phyloP scores from a whole-genome alignment of 2,329 filamentous ascomycete species.

The Sordariomycetes sp. region DNA sequence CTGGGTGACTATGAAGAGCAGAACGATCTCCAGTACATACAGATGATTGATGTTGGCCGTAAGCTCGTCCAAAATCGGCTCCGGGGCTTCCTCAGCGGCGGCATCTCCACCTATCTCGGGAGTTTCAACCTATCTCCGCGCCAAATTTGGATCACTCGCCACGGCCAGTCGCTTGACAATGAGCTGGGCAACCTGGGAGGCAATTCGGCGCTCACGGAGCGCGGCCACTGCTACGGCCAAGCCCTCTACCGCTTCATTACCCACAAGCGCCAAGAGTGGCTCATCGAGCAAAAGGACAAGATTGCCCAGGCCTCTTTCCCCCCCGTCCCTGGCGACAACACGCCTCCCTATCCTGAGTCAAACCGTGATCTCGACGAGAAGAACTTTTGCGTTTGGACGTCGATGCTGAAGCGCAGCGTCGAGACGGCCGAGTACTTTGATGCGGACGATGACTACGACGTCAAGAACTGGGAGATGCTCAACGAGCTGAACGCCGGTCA shows the following conservation, averaged over 20 bases:
- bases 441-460: constrained; percentile 83
- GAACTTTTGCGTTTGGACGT: constrained; percentile 97
- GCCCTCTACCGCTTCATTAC: constrained; percentile 80
- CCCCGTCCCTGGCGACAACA: constrained; percentile 83
- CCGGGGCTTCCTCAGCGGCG: constrained; percentile 82
- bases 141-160: constrained; percentile 96
- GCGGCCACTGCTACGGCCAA: constrained; percentile 69
- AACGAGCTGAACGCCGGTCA: constrained; percentile 90
- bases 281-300: constrained; percentile 72
- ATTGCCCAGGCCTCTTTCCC: constrained; percentile 72
- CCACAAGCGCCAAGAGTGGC: constrained; percentile 70
- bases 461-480: constrained; percentile 96
- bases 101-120: constrained; percentile 88
- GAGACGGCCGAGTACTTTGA: constrained; percentile 87
- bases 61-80: constrained; percentile 89
- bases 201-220: constrained; percentile 73
- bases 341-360: constrained; percentile 87
- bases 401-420: constrained; percentile 85
- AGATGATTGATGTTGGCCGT: constrained; percentile 94
- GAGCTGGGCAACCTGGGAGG: constrained; percentile 82
- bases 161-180: constrained; percentile 88
- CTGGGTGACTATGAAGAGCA: constrained; percentile 86
- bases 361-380: constrained; percentile 63
- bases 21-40: constrained; percentile 87
- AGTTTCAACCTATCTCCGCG: constrained; percentile 95